Evolutionary conservation across 225 moss, liverwort and hornwort species (phyloP).

Genomic region (Antitrichia curtipendula): DNA sequence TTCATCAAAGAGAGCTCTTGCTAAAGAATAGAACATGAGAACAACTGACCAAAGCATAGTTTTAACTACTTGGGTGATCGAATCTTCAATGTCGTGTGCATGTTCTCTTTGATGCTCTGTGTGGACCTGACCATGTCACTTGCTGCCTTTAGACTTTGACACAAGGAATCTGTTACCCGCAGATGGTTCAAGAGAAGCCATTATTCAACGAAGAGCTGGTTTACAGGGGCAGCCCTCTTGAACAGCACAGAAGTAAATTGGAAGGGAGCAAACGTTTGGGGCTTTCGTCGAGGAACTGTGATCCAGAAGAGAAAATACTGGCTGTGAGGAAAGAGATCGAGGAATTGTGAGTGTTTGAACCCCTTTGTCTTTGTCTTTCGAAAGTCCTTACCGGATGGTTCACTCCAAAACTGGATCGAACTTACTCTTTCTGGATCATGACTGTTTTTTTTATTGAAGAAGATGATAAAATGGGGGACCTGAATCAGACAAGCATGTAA

Average conservation of each 20-base stretch:
- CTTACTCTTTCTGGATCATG: neutral
- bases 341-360: conserved; percentile 19
- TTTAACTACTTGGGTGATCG: neutral
- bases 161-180: neutral
- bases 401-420: neutral
- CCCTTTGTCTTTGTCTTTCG: neutral
- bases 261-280: conserved; percentile 13
- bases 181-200: conserved; percentile 13
- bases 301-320: conserved; percentile 16
- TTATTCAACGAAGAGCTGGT: conserved; percentile 11
- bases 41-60: neutral
- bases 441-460: neutral
- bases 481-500: neutral
- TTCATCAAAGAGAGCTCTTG: neutral
- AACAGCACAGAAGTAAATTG: conserved; percentile 6
- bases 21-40: neutral
- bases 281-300: conserved; percentile 6
- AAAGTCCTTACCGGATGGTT: neutral
- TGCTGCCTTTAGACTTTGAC: neutral
- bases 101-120: neutral
- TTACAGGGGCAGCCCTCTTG: neutral
- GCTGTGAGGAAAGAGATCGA: conserved; percentile 17
- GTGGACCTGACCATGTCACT: neutral
- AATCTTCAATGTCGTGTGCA: neutral
- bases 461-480: neutral